These are phyloP conservation scores for Entomortierella parvispora DNA, from an alignment of 192 early-diverging fungal genomes.

Conservation along the genomic window DNA sequence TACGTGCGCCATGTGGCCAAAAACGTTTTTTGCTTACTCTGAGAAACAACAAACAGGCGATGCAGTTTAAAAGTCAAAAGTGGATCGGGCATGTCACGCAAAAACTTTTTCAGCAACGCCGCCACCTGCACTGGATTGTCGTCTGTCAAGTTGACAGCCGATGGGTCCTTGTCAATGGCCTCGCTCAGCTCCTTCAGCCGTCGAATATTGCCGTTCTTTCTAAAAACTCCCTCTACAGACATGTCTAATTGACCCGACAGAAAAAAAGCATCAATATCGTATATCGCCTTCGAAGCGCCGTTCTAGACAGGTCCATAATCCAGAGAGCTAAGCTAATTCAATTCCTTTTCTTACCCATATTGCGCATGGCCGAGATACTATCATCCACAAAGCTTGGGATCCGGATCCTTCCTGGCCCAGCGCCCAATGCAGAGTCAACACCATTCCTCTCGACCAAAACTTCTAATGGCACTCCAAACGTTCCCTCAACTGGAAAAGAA, in stretches of 20 bases:
- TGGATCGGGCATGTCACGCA: slow-evolving; percentile 96
- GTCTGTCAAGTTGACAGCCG: slow-evolving; percentile 69
- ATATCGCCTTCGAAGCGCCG: no score
- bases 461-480: slow-evolving; percentile 93
- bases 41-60: slow-evolving; percentile 82
- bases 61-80: slow-evolving; percentile 91
- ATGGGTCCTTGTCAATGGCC: slow-evolving; percentile 84
- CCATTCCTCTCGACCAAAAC: slow-evolving; percentile 84
- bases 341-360: slow-evolving; percentile 67
- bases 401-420: slow-evolving; percentile 72
- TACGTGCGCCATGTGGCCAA: no score
- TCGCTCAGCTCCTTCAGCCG: slow-evolving; percentile 87
- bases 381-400: slow-evolving; percentile 89
- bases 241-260: slow-evolving; percentile 49
- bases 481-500: slow-evolving; percentile 62
- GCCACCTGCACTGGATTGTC: slow-evolving; percentile 92
- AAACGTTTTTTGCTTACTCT: slow-evolving; percentile 66
- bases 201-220: slow-evolving; percentile 98
- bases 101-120: slow-evolving; percentile 94
- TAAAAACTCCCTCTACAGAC: slow-evolving; percentile 93
- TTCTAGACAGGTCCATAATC: no score
- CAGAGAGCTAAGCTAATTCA: no score
- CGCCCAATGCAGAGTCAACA: slow-evolving; percentile 78
- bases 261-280: not conserved
- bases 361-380: slow-evolving; percentile 78